Percentiles rank a stretch among this genome's conserved stretches.
phyloP scores from a whole-genome alignment of 441 rosid species.

The Kokia cookei region DNA sequence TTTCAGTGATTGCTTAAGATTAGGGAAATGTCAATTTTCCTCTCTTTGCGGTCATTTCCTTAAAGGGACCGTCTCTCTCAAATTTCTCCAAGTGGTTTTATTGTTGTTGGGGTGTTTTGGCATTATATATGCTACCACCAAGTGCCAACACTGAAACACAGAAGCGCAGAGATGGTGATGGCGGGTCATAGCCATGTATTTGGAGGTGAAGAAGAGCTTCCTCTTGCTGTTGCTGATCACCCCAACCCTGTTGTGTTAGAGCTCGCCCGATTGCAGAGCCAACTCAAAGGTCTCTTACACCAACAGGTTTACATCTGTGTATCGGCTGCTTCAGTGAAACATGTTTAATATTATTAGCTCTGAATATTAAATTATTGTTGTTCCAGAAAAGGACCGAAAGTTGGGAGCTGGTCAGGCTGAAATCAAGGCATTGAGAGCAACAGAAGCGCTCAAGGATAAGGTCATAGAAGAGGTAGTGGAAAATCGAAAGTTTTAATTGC shows the following conservation, averaged over 20 bases:
- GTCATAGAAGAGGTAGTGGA: slow-evolving; percentile 59
- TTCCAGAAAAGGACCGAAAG: slow-evolving; percentile 62
- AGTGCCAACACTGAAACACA: slow-evolving; percentile 6
- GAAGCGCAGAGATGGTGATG: slow-evolving; percentile 9
- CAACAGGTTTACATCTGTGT: too few species aligned
- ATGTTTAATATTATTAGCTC: too few species aligned
- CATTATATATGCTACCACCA: background rate
- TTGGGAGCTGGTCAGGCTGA: slow-evolving; percentile 50
- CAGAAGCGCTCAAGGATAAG: slow-evolving; percentile 60
- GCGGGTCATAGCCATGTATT: slow-evolving; percentile 30
- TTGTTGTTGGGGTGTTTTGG: background rate
- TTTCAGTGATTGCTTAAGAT: slow-evolving; percentile 54
- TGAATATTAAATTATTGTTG: background rate
- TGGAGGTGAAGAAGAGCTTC: slow-evolving; percentile 28
- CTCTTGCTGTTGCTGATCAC: slow-evolving; percentile 11
- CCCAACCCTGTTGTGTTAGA: slow-evolving; percentile 56
- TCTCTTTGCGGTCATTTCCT: slow-evolving; percentile 50
- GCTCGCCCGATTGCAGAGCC: slow-evolving; percentile 61
- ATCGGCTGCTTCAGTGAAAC: too few species aligned
- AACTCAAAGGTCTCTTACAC: slow-evolving; percentile 47
- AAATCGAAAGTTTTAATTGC: background rate
- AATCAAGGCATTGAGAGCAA: slow-evolving; percentile 57
- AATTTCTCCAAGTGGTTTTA: slow-evolving; percentile 11
- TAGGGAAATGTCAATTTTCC: slow-evolving; percentile 32
- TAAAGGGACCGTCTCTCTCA: slow-evolving; percentile 38